These are phyloP conservation scores for Phytophthora idaei DNA, from an alignment of 352 stramenopile genomes.

Conservation along the genomic window DNA sequence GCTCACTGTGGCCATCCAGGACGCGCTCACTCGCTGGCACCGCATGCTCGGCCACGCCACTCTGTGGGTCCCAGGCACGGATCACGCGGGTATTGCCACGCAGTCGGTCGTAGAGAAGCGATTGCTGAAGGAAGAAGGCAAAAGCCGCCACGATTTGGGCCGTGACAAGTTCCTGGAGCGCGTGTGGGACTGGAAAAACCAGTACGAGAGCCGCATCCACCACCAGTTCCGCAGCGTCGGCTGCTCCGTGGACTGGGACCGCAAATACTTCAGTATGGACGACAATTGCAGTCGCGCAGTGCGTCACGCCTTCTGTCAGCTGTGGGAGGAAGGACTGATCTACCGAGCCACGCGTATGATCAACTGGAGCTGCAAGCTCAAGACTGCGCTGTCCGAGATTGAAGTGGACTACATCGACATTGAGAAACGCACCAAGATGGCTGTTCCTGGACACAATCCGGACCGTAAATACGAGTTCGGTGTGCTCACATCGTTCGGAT, in stretches of 20 bases:
- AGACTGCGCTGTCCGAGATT: slow-evolving; percentile 96
- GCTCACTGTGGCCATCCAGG: slow-evolving; percentile 97
- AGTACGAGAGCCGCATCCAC: slow-evolving; percentile 88
- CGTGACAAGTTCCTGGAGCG: slow-evolving; percentile 94
- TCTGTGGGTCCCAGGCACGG: slow-evolving; percentile 97
- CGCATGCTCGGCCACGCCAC: slow-evolving; percentile 97
- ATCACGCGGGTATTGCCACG: slow-evolving; percentile 99
- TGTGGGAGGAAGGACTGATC: slow-evolving; percentile 94
- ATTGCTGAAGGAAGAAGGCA: slow-evolving; percentile 82
- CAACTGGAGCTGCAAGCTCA: slow-evolving; percentile 99
- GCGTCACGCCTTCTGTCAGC: slow-evolving; percentile 96
- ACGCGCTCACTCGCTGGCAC: slow-evolving; percentile 97
- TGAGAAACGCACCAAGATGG: slow-evolving; percentile 95
- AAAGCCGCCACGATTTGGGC: slow-evolving; percentile 88
- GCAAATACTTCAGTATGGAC: slow-evolving; percentile 99
- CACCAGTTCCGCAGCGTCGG: slow-evolving; percentile 92
- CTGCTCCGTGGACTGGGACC: slow-evolving; percentile 96
- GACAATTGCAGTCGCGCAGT: slow-evolving; percentile 97
- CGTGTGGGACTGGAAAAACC: slow-evolving; percentile 98
- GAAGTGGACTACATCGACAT: slow-evolving; percentile 99
- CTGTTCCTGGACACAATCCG: slow-evolving; percentile 95
- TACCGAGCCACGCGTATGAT: slow-evolving; percentile 98
- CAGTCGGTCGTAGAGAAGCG: slow-evolving; percentile 93
- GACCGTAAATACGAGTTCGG: slow-evolving; percentile 99
- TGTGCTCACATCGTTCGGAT: slow-evolving; percentile 97